phyloP scores from a whole-genome alignment of 441 rosid species.

The Gossypium aridum region DNA sequence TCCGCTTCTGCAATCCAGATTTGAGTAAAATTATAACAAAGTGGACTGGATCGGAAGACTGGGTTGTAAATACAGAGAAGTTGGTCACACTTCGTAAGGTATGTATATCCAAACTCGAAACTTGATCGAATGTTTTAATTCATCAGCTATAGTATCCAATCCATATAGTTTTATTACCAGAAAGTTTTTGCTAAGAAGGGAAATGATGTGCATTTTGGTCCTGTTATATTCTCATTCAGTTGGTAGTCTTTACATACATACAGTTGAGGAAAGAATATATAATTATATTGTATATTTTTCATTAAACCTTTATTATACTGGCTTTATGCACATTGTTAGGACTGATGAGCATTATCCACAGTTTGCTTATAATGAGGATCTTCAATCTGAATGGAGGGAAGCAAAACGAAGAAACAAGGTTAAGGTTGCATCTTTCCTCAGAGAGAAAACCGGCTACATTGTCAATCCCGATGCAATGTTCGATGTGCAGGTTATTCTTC shows the following conservation, averaged over 20 bases:
- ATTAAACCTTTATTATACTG: neutral
- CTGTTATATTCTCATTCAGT: neutral
- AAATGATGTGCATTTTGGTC: neutral
- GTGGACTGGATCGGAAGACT: constrained; percentile 80
- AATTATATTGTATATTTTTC: neutral
- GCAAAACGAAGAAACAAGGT: constrained; percentile 82
- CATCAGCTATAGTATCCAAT: neutral
- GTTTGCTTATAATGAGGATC: constrained; percentile 71
- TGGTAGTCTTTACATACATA: neutral
- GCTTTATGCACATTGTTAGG: neutral
- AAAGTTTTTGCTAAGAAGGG: neutral
- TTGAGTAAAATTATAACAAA: constrained; percentile 70
- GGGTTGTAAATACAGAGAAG: constrained; percentile 71
- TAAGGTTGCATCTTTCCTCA: constrained; percentile 66
- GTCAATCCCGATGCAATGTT: constrained; percentile 91
- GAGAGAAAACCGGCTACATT: constrained; percentile 73
- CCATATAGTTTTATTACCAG: neutral
- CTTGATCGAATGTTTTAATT: neutral
- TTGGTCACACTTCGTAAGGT: constrained; percentile 64
- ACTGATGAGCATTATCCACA: constrained; percentile 15
- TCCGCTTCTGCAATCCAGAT: constrained; percentile 71
- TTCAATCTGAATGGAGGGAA: constrained; percentile 69
- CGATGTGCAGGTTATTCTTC: constrained; percentile 66
- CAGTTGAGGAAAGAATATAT: neutral
- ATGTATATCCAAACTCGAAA: constrained; percentile 3